Percentiles rank a stretch among this genome's conserved stretches.
Evolutionary conservation across 768 basidiomycete species (phyloP).

Genomic region (Tricholoma bakamatsutake): DNA sequence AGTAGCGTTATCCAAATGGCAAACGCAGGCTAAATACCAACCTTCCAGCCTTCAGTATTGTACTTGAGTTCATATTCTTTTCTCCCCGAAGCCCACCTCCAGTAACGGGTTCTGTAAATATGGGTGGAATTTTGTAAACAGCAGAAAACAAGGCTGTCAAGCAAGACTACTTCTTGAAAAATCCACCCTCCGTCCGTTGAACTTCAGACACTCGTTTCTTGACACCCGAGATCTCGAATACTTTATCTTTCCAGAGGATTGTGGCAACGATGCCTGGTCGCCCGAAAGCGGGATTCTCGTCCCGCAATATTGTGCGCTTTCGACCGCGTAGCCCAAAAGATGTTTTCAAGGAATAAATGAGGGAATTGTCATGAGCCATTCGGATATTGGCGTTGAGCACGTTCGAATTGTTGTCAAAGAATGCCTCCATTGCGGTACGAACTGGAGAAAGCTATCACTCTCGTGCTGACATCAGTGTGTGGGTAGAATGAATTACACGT

Average conservation of each 20-base stretch:
- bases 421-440: conserved; percentile 36
- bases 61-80: conserved; percentile 41
- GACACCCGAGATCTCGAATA: conserved; percentile 39
- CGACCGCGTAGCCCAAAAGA: conserved; percentile 37
- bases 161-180: conserved; percentile 30
- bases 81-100: conserved; percentile 38
- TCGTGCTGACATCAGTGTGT: neutral
- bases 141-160: neutral
- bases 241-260: conserved; percentile 46
- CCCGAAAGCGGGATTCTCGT: conserved; percentile 38
- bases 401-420: conserved; percentile 46
- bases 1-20: neutral
- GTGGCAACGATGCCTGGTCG: conserved; percentile 33
- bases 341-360: conserved; percentile 39
- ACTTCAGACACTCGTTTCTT: conserved; percentile 35
- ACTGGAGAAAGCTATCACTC: neutral
- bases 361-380: conserved; percentile 36
- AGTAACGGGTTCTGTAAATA: conserved; percentile 29
- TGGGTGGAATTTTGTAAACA: neutral
- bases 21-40: neutral
- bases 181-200: conserved; percentile 31
- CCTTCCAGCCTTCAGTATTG: conserved; percentile 42
- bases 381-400: conserved; percentile 39
- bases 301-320: conserved; percentile 38
- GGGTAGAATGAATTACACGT: neutral